Evolutionary conservation across 2,329 filamentous ascomycete genomes (phyloP).

Genomic region (Alternaria sp.): DNA sequence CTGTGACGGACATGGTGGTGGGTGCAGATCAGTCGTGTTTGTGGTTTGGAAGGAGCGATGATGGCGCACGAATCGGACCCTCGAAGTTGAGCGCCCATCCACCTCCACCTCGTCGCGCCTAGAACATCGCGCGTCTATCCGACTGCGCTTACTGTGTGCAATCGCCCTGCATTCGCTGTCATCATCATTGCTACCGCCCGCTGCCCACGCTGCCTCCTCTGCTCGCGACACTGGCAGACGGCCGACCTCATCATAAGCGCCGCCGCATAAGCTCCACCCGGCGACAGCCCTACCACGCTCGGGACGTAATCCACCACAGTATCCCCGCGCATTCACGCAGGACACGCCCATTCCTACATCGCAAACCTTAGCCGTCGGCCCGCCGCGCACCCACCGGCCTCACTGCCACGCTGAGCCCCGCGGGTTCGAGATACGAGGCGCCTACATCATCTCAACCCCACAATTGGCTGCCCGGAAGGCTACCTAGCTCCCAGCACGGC

Average conservation of each 20-base stretch:
- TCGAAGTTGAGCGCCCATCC: constrained; percentile 4
- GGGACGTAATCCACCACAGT: constrained; percentile 11
- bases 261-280: constrained; percentile 8
- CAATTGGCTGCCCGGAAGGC: constrained; percentile 29
- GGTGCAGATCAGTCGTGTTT: constrained; percentile 17
- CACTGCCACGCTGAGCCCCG: constrained; percentile 28
- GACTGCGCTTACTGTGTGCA: constrained; percentile 2
- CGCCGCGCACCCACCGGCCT: constrained; percentile 8
- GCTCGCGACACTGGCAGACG: not conserved
- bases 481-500: constrained; percentile 22
- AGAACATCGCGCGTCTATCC: constrained; percentile 11
- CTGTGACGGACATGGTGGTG: constrained; percentile 56
- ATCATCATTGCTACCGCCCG: not conserved
- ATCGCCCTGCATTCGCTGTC: constrained; percentile 12
- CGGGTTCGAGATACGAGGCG: constrained; percentile 24
- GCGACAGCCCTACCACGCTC: constrained; percentile 16
- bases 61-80: constrained; percentile 8
- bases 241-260: constrained; percentile 5
- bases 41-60: constrained; percentile 3
- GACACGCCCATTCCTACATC: constrained; percentile 1
- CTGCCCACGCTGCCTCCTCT: not conserved
- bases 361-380: constrained; percentile 11
- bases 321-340: constrained; percentile 16
- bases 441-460: constrained; percentile 25
- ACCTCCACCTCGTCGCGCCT: constrained; percentile 12